Percentiles rank a stretch among this genome's conserved stretches.
phyloP scores from a whole-genome alignment of 2,329 filamentous ascomycete genomes.

The Incumbomyces delicatus region DNA sequence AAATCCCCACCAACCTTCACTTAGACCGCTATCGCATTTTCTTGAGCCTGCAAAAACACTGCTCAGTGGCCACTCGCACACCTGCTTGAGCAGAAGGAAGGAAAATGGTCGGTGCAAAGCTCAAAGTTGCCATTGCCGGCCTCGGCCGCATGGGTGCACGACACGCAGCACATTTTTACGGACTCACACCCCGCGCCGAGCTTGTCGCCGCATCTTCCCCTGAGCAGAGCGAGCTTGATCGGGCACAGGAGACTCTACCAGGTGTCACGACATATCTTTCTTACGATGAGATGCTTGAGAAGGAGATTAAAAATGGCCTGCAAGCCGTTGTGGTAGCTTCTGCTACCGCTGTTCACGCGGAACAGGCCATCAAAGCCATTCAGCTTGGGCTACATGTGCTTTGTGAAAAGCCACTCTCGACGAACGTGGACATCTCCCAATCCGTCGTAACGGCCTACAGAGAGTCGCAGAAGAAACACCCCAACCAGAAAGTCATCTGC shows the following conservation, averaged over 20 bases:
- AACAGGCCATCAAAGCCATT: slow-evolving; percentile 50
- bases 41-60: not conserved
- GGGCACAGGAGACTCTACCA: slow-evolving; percentile 42
- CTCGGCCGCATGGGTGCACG: slow-evolving; percentile 42
- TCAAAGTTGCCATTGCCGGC: slow-evolving; percentile 40
- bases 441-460: slow-evolving; percentile 45
- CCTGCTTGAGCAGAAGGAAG: not conserved
- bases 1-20: no score
- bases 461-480: slow-evolving; percentile 37
- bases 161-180: slow-evolving; percentile 41
- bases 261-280: slow-evolving; percentile 45
- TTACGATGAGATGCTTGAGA: slow-evolving; percentile 49
- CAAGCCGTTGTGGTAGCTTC: slow-evolving; percentile 48
- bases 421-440: slow-evolving; percentile 50
- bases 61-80: not conserved
- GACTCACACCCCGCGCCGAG: slow-evolving; percentile 39
- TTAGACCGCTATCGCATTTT: no score
- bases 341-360: slow-evolving; percentile 46
- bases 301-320: slow-evolving; percentile 34
- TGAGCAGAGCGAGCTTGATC: slow-evolving; percentile 37
- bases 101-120: slow-evolving; percentile 22
- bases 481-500: slow-evolving; percentile 56
- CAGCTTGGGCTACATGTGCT: slow-evolving; percentile 45
- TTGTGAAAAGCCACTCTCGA: slow-evolving; percentile 47
- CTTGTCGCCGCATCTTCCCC: slow-evolving; percentile 42